These are phyloP conservation scores for Exophiala xenobiotica DNA, from an alignment of 2,329 filamentous ascomycete species.

Conservation along the genomic window DNA sequence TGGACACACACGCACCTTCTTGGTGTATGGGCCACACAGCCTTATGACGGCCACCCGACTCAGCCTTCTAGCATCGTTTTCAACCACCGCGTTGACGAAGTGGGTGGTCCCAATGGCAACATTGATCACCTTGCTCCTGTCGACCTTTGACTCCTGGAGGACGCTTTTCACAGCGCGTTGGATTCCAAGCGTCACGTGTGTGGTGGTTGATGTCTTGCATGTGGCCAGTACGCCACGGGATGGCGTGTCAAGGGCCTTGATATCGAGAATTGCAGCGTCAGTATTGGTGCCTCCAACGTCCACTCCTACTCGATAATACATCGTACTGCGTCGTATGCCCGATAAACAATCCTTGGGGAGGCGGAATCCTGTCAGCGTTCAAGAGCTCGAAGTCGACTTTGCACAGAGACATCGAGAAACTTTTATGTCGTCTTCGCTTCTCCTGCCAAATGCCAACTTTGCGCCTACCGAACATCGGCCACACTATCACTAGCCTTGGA, in stretches of 20 bases:
- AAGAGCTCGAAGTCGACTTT: no score
- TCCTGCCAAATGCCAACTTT: no score
- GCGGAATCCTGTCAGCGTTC: no score
- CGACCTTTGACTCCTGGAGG: slow-evolving; percentile 40
- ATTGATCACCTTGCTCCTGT: slow-evolving; percentile 43
- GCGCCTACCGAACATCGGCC: no score
- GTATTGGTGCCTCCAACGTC: slow-evolving; percentile 43
- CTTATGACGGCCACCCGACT: slow-evolving; percentile 49
- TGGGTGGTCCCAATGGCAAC: slow-evolving; percentile 54
- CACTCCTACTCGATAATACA: slow-evolving; percentile 49
- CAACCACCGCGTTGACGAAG: slow-evolving; percentile 52
- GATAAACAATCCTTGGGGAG: no score
- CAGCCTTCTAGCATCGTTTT: slow-evolving; percentile 46
- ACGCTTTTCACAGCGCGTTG: slow-evolving; percentile 48
- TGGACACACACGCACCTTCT: slow-evolving; percentile 34
- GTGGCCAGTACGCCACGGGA: slow-evolving; percentile 48
- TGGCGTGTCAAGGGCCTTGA: slow-evolving; percentile 37
- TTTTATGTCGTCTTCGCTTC: no score
- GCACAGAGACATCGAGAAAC: no score
- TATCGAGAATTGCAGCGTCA: slow-evolving; percentile 49
- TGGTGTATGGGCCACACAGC: slow-evolving; percentile 48
- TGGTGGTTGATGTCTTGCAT: slow-evolving; percentile 51
- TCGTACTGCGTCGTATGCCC: no score
- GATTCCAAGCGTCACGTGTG: slow-evolving; percentile 53
- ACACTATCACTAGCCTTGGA: not conserved